Percentiles rank a stretch among this genome's conserved stretches.
Conservation (phyloP, 176 grass and related monocot genomes). For the Tillandsia leiboldiana region DNA sequence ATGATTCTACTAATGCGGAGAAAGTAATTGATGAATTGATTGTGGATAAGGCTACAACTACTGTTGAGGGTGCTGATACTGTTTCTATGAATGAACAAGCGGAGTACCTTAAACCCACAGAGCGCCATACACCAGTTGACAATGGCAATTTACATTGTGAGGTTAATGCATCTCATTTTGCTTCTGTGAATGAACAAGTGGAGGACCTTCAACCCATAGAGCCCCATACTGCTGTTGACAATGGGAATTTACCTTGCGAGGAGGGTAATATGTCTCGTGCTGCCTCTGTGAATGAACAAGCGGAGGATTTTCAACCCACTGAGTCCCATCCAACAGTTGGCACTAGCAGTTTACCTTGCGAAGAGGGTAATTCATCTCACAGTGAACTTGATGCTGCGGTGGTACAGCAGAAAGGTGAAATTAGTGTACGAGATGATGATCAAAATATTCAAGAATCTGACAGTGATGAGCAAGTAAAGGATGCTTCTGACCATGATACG, state of each 20-base stretch:
- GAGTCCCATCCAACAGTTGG: constrained; percentile 14
- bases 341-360: constrained; percentile 15
- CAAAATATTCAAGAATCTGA: constrained; percentile 10
- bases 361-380: constrained; percentile 8
- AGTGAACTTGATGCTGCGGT: constrained; percentile 5
- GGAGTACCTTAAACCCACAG: not conserved
- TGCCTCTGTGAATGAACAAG: too few relatives aligned
- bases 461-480: constrained; percentile 25
- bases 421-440: constrained; percentile 6
- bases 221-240: constrained; percentile 9
- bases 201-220: constrained; percentile 2
- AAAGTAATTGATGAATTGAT: not conserved
- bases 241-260: constrained; percentile 18
- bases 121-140: constrained; percentile 15
- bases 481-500: constrained; percentile 18
- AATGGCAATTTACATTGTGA: constrained; percentile 19
- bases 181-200: too few relatives aligned
- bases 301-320: not conserved
- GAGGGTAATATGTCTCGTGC: constrained; percentile 1
- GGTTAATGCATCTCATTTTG: constrained; percentile 3
- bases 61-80: not conserved
- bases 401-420: constrained; percentile 18
- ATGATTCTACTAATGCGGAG: not conserved
- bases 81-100: too few relatives aligned
- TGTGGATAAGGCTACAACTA: not conserved